Percentiles rank a stretch among this genome's conserved stretches.
These are phyloP conservation scores for Silene conica DNA, from an alignment of 148 eudicot species.

Conservation along the genomic window DNA sequence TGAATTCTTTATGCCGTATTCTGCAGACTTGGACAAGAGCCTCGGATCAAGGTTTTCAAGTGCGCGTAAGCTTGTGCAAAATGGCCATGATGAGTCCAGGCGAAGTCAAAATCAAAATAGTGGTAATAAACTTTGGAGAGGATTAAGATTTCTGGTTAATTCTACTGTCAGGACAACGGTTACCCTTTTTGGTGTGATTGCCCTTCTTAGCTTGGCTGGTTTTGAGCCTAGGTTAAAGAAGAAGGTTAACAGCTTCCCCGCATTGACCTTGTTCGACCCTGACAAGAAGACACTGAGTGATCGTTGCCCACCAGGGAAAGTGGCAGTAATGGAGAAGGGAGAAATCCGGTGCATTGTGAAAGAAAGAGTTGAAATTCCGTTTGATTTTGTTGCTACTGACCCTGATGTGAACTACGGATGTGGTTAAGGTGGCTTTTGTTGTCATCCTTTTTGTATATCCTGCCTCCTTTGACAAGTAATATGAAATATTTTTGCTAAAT, in stretches of 20 bases:
- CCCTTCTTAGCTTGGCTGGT: constrained; percentile 74
- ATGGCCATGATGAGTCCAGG: constrained; percentile 36
- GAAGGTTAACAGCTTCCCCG: constrained; percentile 38
- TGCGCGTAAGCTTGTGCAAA: constrained; percentile 41
- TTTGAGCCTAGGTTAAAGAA: constrained; percentile 59
- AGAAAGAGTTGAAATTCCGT: constrained; percentile 93
- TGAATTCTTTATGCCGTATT: constrained; percentile 70
- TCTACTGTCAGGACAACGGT: constrained; percentile 64
- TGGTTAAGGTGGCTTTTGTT: constrained; percentile 42
- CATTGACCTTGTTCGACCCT: constrained; percentile 29
- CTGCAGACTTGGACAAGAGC: constrained; percentile 38
- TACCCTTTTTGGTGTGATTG: constrained; percentile 66
- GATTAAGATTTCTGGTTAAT: constrained; percentile 46
- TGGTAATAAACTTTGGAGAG: constrained; percentile 34
- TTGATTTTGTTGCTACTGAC: constrained; percentile 43
- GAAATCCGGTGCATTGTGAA: constrained; percentile 76
- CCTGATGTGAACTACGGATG: constrained; percentile 91
- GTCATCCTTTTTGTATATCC: constrained; percentile 30
- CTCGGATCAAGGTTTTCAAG: constrained; percentile 34
- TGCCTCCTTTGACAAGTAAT: constrained; percentile 22
- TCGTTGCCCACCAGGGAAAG: constrained; percentile 75
- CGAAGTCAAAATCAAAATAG: constrained; percentile 22
- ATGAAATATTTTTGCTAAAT: constrained; percentile 7
- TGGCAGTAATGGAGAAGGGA: constrained; percentile 63
- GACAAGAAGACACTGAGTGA: constrained; percentile 26